These are phyloP conservation scores for Mycena maculata DNA, from an alignment of 768 basidiomycete genomes.

Conservation along the genomic window DNA sequence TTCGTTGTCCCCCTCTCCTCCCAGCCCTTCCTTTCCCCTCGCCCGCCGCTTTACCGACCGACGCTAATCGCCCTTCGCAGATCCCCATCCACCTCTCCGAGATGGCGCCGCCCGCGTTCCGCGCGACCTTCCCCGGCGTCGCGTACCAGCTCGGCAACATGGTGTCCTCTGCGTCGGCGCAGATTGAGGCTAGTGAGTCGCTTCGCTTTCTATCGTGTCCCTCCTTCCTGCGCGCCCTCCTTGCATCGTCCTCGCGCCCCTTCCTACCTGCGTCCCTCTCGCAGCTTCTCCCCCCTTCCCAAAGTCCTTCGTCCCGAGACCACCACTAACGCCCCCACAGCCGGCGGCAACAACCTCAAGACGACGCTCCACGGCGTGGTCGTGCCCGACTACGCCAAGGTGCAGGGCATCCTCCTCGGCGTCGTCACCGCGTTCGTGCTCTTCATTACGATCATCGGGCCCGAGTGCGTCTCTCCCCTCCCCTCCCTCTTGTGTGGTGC, in stretches of 20 bases:
- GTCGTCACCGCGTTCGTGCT: slow-evolving; percentile 82
- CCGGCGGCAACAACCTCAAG: slow-evolving; percentile 69
- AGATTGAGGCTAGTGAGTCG: slow-evolving; percentile 66
- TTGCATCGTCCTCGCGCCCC: background rate
- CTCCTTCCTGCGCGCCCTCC: background rate
- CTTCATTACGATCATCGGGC: slow-evolving; percentile 81
- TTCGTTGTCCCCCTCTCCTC: background rate
- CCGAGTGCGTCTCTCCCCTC: slow-evolving; percentile 61
- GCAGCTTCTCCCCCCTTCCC: background rate
- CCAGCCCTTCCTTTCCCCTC: background rate
- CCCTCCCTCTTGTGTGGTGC: no score
- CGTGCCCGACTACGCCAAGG: slow-evolving; percentile 79
- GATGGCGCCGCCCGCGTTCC: slow-evolving; percentile 76
- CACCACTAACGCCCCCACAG: slow-evolving; percentile 46
- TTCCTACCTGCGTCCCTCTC: background rate
- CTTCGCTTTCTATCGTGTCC: slow-evolving; percentile 43
- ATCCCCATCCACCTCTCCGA: slow-evolving; percentile 76
- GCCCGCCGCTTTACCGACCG: no score
- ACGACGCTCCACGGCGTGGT: slow-evolving; percentile 61
- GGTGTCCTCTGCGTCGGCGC: slow-evolving; percentile 69
- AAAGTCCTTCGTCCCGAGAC: background rate
- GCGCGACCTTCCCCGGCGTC: slow-evolving; percentile 76
- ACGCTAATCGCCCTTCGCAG: slow-evolving; percentile 34
- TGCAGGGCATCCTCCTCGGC: slow-evolving; percentile 91
- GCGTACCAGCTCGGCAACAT: slow-evolving; percentile 73